A percentile compares a stretch with the other conserved stretches of the same genome.
These are phyloP conservation scores for Hyphopichia buzzinii DNA, from an alignment of 1,139 yeast species.

Conservation along the genomic window DNA sequence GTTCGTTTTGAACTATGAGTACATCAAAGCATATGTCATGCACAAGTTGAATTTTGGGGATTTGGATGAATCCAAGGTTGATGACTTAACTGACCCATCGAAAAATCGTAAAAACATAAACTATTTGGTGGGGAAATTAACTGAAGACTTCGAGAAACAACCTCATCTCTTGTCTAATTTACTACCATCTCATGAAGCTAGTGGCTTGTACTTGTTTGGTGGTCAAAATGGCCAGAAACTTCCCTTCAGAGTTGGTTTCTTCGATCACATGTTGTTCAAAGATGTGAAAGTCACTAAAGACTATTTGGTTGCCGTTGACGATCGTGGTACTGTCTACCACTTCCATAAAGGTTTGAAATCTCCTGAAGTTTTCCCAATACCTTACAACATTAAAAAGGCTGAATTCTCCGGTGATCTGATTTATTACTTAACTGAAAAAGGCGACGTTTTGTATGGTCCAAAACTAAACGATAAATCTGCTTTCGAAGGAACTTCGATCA, in stretches of 20 bases:
- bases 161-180: slow-evolving; percentile 20
- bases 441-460: slow-evolving; percentile 55
- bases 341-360: slow-evolving; percentile 6
- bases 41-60: slow-evolving; percentile 26
- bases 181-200: slow-evolving; percentile 21
- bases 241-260: slow-evolving; percentile 61
- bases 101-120: slow-evolving; percentile 26
- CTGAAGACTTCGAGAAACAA: slow-evolving; percentile 27
- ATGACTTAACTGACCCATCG: slow-evolving; percentile 26
- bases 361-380: slow-evolving; percentile 28
- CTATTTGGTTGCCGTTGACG: slow-evolving; percentile 59
- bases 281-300: slow-evolving; percentile 55
- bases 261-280: slow-evolving; percentile 59
- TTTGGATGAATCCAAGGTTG: slow-evolving; percentile 26
- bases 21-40: slow-evolving; percentile 19
- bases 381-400: slow-evolving; percentile 49
- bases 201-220: slow-evolving; percentile 44
- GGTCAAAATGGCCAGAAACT: slow-evolving; percentile 35
- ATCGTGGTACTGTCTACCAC: slow-evolving; percentile 71
- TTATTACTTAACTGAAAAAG: slow-evolving; percentile 56
- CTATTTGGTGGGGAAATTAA: slow-evolving; percentile 22
- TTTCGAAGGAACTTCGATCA: slow-evolving; percentile 16
- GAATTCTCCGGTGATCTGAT: slow-evolving; percentile 53
- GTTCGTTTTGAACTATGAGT: slow-evolving; percentile 40
- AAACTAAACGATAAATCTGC: slow-evolving; percentile 16